Evolutionary conservation across 495 filamentous ascomycete genomes (phyloP), one percentile per base, ranked within the genome.

Genomic region (Elaphomyces granulatus): DNA sequence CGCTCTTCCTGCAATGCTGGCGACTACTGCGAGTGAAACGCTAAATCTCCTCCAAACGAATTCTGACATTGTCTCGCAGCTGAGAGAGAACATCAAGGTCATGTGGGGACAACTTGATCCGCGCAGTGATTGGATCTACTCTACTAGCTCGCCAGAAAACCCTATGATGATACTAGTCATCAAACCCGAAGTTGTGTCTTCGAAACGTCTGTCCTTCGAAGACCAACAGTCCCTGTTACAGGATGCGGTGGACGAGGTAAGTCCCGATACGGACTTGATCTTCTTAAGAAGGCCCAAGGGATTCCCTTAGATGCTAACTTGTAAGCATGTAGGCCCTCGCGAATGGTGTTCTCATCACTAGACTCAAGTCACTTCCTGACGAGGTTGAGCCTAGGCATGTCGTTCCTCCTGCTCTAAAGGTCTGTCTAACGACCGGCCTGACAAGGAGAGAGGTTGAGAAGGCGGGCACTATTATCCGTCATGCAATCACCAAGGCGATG

Each of bases 361-460:
- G 86, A 8, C 62, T 94, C 18, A 96, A 93, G 68, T 74, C 67
- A 31, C 72, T 80, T 51, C 78, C 84, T 9, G 63, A 77, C 38
- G 68, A 75, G 31, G 63, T 66, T 39, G 74, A 77, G 49, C 66
- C 71, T 12, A 78, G 79, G 38, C 77, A 81, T 20, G 56, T 70
- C 43, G 71, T 83, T 32, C 65, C 75, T 37, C 83, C 87, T 10
- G 83, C 79, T 3, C 68, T 96, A 42, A 98, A 96, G 65, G 77
- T 93, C 14, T 94, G 87, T 55, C 69, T 94, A 40, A 88, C 86
- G 0, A 79, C 70, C 21, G 90, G 83, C 8, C 68, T 96, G 48
- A 80, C 81, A 23, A 87, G 81, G 66, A 94, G 93, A 64, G 90
- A 98, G 58, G 79, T 85, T 33, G 90, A 98, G 64, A 88, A 86